These are phyloP conservation scores for Xylariomycetidae sp. DNA, from an alignment of 2,329 filamentous ascomycete genomes.

Conservation along the genomic window DNA sequence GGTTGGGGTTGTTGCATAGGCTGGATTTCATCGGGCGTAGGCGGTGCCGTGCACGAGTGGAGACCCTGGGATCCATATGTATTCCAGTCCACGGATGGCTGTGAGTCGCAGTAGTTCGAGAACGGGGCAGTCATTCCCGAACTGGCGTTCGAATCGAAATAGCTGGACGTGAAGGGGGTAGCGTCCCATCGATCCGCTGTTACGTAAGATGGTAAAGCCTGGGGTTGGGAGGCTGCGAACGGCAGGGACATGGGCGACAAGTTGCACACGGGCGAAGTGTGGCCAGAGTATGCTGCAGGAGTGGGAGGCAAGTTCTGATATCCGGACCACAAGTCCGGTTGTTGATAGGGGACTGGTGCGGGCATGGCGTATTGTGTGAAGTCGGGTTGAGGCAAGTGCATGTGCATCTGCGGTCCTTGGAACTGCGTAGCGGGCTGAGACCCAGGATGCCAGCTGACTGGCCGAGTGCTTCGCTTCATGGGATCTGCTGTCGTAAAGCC, in stretches of 20 bases:
- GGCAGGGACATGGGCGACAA: conserved; percentile 50
- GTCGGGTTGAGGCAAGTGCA: conserved; percentile 29
- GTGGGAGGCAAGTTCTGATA: conserved; percentile 45
- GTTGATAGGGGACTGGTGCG: conserved; percentile 31
- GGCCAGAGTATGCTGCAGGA: conserved; percentile 49
- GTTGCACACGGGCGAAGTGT: conserved; percentile 48
- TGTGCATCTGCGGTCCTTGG: conserved; percentile 31
- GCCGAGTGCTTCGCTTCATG: conserved; percentile 42
- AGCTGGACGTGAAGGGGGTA: conserved; percentile 24
- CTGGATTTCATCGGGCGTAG: conserved; percentile 54
- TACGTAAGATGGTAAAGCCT: conserved; percentile 33
- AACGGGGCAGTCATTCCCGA: conserved; percentile 27
- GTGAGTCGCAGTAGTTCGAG: conserved; percentile 19
- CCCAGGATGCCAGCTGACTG: conserved; percentile 73
- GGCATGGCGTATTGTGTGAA: conserved; percentile 34
- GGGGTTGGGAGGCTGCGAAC: conserved; percentile 28
- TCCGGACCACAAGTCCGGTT: conserved; percentile 34
- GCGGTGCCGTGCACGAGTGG: conserved; percentile 43
- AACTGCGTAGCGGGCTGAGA: too few relatives aligned
- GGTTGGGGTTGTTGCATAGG: conserved; percentile 43
- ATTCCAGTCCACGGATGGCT: conserved; percentile 37
- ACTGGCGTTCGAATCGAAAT: conserved; percentile 18
- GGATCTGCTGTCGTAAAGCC: conserved; percentile 23
- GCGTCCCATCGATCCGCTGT: conserved; percentile 33
- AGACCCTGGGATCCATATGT: conserved; percentile 39